Evolutionary conservation across 2,329 filamentous ascomycete genomes (phyloP).

Genomic region (Ophiostoma tasmaniense): DNA sequence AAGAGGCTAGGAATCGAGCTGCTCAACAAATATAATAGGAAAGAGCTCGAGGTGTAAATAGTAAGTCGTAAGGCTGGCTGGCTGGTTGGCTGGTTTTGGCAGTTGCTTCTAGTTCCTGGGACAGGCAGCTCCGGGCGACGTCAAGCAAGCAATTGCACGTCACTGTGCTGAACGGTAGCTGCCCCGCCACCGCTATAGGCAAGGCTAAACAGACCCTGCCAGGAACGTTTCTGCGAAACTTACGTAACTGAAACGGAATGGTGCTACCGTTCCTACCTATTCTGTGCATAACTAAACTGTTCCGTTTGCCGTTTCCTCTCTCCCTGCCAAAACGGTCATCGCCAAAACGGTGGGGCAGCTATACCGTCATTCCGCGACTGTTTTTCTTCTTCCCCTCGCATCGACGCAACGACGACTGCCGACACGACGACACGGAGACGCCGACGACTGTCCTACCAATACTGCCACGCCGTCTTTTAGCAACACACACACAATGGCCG

Average conservation of each 20-base stretch:
- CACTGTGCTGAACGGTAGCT: neutral
- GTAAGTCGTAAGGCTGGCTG: neutral
- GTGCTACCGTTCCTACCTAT: neutral
- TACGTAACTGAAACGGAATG: neutral
- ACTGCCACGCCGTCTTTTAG: neutral
- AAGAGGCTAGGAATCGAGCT: neutral
- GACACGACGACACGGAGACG: neutral
- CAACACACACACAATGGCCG: conserved; percentile 38
- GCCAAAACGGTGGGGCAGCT: conserved; percentile 4
- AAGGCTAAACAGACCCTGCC: conserved; percentile 1
- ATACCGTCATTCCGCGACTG: conserved; percentile 2
- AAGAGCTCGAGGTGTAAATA: neutral
- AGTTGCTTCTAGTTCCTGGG: neutral
- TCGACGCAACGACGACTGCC: neutral
- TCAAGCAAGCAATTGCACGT: conserved; percentile 1
- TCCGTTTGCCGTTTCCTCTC: neutral
- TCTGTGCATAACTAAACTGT: neutral
- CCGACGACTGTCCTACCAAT: neutral
- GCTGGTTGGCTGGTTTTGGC: neutral
- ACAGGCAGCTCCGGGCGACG: conserved; percentile 5
- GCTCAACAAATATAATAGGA: neutral
- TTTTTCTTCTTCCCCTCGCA: conserved; percentile 7
- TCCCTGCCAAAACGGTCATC: neutral
- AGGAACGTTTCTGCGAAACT: neutral
- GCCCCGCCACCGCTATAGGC: neutral